A percentile compares a stretch with the other conserved stretches of the same genome.
Evolutionary conservation across 73 alveolate genomes (phyloP).

Genomic region (Uronychia setigera): DNA sequence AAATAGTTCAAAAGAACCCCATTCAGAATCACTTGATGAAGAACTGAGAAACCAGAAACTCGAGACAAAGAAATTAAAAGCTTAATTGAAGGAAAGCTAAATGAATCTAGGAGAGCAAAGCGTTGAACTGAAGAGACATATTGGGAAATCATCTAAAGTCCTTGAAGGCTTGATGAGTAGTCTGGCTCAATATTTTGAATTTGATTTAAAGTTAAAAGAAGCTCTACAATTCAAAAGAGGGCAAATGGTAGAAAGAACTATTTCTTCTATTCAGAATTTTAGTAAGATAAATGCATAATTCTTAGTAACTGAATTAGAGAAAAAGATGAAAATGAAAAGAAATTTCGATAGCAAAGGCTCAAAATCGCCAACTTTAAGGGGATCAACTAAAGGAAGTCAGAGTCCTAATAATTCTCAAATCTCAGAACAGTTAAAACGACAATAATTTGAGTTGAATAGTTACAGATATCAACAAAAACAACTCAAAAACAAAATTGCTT

Average conservation of each 20-base stretch:
- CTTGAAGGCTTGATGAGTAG: neutral
- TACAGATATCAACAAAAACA: neutral
- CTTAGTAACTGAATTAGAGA: neutral
- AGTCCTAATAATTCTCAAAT: no score
- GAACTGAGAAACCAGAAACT: neutral
- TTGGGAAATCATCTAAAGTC: neutral
- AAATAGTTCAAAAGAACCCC: neutral
- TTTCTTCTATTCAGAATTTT: no score
- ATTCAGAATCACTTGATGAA: neutral
- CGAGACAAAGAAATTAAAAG: neutral
- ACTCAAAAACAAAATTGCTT: neutral
- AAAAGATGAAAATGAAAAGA: neutral
- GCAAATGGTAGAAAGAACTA: neutral
- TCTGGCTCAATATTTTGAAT: neutral
- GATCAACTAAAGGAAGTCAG: neutral
- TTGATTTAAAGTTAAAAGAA: neutral
- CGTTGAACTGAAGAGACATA: neutral
- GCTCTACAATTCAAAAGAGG: neutral
- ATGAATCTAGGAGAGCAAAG: neutral
- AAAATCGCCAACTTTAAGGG: neutral
- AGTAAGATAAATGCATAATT: neutral
- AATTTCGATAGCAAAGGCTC: neutral
- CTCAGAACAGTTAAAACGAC: no score
- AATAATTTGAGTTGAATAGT: neutral
- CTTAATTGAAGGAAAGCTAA: neutral